phyloP scores from a whole-genome alignment of 2,329 filamentous ascomycete genomes.

The Monascus ruber region DNA sequence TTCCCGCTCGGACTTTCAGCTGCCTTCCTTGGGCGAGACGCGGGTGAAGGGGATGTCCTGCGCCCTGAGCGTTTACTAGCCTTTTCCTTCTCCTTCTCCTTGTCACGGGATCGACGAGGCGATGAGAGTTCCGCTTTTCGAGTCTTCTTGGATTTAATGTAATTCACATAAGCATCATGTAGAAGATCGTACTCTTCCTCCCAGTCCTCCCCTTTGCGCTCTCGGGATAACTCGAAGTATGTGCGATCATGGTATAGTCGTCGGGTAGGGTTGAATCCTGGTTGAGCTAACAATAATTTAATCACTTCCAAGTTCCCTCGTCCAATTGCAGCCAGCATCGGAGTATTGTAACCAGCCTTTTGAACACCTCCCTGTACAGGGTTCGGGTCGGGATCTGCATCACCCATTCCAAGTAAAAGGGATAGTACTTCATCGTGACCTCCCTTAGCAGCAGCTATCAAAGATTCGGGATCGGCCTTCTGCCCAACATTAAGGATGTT shows the following conservation, averaged over 20 bases:
- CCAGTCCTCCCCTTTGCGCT: conserved; percentile 77
- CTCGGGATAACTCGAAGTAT: conserved; percentile 77
- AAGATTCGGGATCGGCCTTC: conserved; percentile 66
- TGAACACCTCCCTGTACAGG: conserved; percentile 44
- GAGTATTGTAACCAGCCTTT: conserved; percentile 66
- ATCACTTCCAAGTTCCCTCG: conserved; percentile 78
- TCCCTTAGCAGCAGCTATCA: conserved; percentile 83
- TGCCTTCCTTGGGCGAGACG: conserved; percentile 19
- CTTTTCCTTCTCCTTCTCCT: conserved; percentile 30
- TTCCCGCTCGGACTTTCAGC: conserved; percentile 19
- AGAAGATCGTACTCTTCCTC: conserved; percentile 75
- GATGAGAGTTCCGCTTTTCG: conserved; percentile 25
- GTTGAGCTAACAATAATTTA: conserved; percentile 63
- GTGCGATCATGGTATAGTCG: conserved; percentile 60
- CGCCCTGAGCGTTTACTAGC: conserved; percentile 22
- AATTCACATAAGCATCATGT: conserved; percentile 47
- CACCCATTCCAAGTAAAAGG: conserved; percentile 58
- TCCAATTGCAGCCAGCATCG: conserved; percentile 88
- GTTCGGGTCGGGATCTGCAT: conserved; percentile 56
- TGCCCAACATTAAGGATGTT: conserved; percentile 39
- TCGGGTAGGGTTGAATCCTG: conserved; percentile 71
- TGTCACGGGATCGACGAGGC: conserved; percentile 28
- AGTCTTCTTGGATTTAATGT: conserved; percentile 18
- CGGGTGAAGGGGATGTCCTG: conserved; percentile 30
- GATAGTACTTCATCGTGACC: conserved; percentile 83